Base-by-base conservation (phyloP, 2,329 filamentous ascomycete genomes). In the Trichophyton mentagrophytes region DNA sequence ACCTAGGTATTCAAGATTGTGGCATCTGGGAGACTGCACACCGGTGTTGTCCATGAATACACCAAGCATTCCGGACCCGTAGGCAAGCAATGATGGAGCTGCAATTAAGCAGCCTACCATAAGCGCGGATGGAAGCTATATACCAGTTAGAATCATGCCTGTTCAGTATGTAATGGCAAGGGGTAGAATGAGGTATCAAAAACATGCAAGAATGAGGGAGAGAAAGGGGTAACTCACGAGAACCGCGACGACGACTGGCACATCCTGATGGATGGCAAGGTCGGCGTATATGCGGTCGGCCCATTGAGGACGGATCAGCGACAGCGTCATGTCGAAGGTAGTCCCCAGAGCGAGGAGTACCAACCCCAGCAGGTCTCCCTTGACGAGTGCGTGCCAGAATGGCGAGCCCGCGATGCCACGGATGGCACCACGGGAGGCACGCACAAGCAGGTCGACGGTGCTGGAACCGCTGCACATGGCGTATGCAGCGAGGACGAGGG, bases 51-150 rank as follows among this genome's bases (percentile, higher is more conserved):
- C 60, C 33, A 56, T 44, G 25, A 62, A 27, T 9, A 44, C 61
- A 33, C 44, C 59, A 57, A 59, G 49, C 27, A 61, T 56, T 46
- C 61, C 61, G 40, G 27, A 49, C 44, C 49, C 44, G 60, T 58
- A 62, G 42, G 58, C 44, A 57, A 60, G 58, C 61, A 46, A 42
- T 33, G 55, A 59, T 22, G 13, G n/a, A n/a, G 33, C 59, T 11
- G 27, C 22, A 5, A 56, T 60, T 25, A 58, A 38, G 20, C 33
- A 57, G 38, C 15, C 55, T 17, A 57, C 38, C 20, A 38, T 11
- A 33, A 57, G 5, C 38, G 38, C 25, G 55, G 22, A 38, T 6
- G 22, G 30, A 25, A 57, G 33, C 55, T 57, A 57, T 57, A 17
- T 42, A 42, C 9, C 20, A 25, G 6, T 57, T 17, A 53, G 49